phyloP scores from a whole-genome alignment of 345 rosid species.

The Hypericum perforatum region DNA sequence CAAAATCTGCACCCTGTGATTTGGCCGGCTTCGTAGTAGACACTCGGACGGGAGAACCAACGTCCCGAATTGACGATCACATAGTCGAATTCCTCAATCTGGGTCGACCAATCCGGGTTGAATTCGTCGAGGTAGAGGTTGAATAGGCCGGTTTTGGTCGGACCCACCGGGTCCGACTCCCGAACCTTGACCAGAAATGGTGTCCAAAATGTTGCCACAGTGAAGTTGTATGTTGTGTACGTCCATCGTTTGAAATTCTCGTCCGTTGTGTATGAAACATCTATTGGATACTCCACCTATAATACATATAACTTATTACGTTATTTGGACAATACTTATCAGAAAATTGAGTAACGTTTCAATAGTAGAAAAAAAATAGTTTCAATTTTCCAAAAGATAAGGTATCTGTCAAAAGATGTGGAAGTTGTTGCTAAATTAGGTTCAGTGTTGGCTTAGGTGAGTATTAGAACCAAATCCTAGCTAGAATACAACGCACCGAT shows the following conservation, averaged over 20 bases:
- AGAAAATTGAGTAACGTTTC: no score
- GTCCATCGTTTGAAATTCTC: conserved; percentile 57
- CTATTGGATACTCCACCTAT: conserved; percentile 71
- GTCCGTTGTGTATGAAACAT: conserved; percentile 40
- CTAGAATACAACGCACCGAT: no score
- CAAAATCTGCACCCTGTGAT: conserved; percentile 61
- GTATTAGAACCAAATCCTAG: no score
- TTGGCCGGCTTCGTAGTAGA: conserved; percentile 37
- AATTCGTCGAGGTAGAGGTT: conserved; percentile 54
- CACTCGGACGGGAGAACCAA: conserved; percentile 66
- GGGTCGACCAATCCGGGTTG: conserved; percentile 46
- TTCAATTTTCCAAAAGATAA: no score
- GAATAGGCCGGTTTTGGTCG: conserved; percentile 37
- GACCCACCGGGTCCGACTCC: conserved; percentile 29
- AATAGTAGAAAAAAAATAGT: no score
- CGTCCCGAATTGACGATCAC: conserved; percentile 61
- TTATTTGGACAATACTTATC: no score
- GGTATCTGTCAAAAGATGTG: no score
- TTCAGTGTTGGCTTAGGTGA: no score
- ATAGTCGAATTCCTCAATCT: conserved; percentile 48
- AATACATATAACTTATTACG: neutral
- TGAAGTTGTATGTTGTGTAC: conserved; percentile 66
- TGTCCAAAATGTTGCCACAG: conserved; percentile 59
- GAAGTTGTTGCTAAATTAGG: no score
- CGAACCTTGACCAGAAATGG: conserved; percentile 43